Conservation (phyloP, 371 early-diverging fungal genomes). For the Catenaria anguillulae region DNA sequence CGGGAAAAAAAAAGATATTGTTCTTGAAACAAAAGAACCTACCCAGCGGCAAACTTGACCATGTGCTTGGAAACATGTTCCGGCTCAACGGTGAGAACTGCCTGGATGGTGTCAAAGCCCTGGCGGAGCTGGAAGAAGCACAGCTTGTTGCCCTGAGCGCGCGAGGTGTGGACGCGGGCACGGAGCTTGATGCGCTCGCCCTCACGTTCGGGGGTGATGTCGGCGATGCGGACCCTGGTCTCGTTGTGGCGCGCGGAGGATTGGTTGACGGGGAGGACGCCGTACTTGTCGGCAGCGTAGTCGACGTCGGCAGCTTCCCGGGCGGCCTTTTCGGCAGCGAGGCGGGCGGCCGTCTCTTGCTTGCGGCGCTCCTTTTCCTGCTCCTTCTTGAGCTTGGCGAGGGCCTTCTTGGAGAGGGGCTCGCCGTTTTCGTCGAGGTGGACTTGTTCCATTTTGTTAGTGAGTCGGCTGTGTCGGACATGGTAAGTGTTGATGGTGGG, state of each 20-base stretch:
- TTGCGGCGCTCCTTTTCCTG: conserved; percentile 70
- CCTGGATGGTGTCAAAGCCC: conserved; percentile 75
- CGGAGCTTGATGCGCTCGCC: conserved; percentile 66
- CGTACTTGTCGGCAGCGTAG: conserved; percentile 69
- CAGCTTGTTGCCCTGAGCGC: conserved; percentile 77
- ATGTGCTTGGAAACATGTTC: conserved; percentile 77
- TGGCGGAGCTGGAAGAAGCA: conserved; percentile 88
- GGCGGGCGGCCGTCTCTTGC: conserved; percentile 54
- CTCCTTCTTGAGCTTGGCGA: conserved; percentile 87
- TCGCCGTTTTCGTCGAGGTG: conserved; percentile 63
- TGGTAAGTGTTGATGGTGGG: no score
- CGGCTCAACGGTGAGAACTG: conserved; percentile 53
- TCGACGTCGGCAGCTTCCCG: conserved; percentile 58
- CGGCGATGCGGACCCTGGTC: conserved; percentile 25
- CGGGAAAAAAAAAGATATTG: conserved; percentile 3
- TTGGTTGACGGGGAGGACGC: conserved; percentile 74
- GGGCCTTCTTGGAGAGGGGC: conserved; percentile 74
- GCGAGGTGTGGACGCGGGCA: conserved; percentile 79
- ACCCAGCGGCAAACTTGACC: conserved; percentile 74
- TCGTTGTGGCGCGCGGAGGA: conserved; percentile 45
- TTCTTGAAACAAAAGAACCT: conserved; percentile 15
- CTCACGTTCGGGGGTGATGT: conserved; percentile 42
- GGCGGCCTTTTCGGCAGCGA: conserved; percentile 70
- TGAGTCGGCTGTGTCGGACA: conserved; percentile 14
- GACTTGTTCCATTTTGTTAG: conserved; percentile 37